Evolutionary conservation across 768 basidiomycete species (phyloP).

Genomic region (Trametes sanguinea): DNA sequence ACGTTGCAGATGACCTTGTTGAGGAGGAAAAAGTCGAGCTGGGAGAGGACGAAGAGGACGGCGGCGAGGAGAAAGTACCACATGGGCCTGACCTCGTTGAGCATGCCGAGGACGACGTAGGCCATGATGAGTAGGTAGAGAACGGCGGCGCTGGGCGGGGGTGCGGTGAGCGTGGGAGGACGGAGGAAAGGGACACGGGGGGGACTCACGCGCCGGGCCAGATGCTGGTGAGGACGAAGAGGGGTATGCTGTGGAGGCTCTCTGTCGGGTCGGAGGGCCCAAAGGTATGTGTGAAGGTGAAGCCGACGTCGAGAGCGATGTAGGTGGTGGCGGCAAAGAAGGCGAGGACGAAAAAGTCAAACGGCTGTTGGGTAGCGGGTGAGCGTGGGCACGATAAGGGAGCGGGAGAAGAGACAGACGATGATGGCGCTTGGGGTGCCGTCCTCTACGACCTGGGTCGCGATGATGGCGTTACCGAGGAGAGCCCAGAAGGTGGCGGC

Average conservation of each 20-base stretch:
- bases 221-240: slow-evolving; percentile 80
- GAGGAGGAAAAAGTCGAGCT: slow-evolving; percentile 83
- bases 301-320: slow-evolving; percentile 79
- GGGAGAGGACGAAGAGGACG: slow-evolving; percentile 76
- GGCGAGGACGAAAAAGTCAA: slow-evolving; percentile 52
- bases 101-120: slow-evolving; percentile 73
- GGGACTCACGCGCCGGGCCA: slow-evolving; percentile 74
- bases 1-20: slow-evolving; percentile 73
- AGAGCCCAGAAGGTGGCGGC: slow-evolving; percentile 79
- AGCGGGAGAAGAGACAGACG: slow-evolving; percentile 1
- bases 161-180: slow-evolving; percentile 38
- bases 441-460: slow-evolving; percentile 92
- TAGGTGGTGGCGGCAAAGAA: slow-evolving; percentile 78
- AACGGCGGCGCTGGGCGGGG: slow-evolving; percentile 54
- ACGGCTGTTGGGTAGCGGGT: slow-evolving; percentile 49
- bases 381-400: neutral
- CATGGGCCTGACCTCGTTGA: slow-evolving; percentile 81
- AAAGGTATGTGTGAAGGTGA: slow-evolving; percentile 63
- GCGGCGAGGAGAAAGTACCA: slow-evolving; percentile 74
- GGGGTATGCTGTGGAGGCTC: slow-evolving; percentile 61
- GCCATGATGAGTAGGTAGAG: slow-evolving; percentile 76
- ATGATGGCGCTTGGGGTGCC: slow-evolving; percentile 61
- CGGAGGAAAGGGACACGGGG: neutral
- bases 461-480: slow-evolving; percentile 73
- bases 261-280: slow-evolving; percentile 59